phyloP scores from a whole-genome alignment of 495 filamentous ascomycete species.

The Aeminium ludgeri region DNA sequence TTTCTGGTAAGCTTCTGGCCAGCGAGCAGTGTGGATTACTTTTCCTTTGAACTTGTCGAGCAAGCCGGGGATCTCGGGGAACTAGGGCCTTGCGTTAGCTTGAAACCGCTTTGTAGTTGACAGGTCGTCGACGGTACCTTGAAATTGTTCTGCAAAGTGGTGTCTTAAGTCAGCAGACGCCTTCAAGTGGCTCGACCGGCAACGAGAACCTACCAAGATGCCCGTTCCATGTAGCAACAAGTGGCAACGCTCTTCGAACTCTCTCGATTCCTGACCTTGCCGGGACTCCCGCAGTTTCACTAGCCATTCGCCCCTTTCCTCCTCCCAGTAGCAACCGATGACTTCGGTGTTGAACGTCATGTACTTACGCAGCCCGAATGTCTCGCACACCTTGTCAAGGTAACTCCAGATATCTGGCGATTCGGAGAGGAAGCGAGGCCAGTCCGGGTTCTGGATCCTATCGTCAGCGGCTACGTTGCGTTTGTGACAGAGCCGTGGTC shows the following conservation, averaged over 20 bases:
- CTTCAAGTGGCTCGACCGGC: slow-evolving; percentile 18
- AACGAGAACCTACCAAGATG: slow-evolving; percentile 13
- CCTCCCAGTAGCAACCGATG: slow-evolving; percentile 20
- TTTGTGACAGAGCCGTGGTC: neutral
- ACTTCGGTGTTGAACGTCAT: slow-evolving; percentile 25
- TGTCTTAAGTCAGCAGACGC: slow-evolving; percentile 20
- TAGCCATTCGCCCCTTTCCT: slow-evolving; percentile 21
- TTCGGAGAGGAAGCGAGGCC: slow-evolving; percentile 25
- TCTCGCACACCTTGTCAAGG: slow-evolving; percentile 24
- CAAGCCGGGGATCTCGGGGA: slow-evolving; percentile 15
- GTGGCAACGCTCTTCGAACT: slow-evolving; percentile 22
- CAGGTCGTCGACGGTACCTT: slow-evolving; percentile 20
- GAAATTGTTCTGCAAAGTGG: slow-evolving; percentile 18
- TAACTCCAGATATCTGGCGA: slow-evolving; percentile 27
- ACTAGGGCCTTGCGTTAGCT: neutral
- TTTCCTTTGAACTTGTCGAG: slow-evolving; percentile 21
- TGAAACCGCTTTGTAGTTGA: neutral
- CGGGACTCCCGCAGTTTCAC: slow-evolving; percentile 18
- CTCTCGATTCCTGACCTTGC: slow-evolving; percentile 12
- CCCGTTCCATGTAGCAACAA: slow-evolving; percentile 23
- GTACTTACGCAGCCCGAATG: slow-evolving; percentile 23
- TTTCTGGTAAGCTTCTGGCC: slow-evolving; percentile 34
- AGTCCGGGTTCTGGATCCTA: slow-evolving; percentile 21
- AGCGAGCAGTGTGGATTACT: slow-evolving; percentile 38
- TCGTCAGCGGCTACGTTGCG: neutral